phyloP scores from a whole-genome alignment of 176 grass and related monocot species.

The Eragrostis nindensis region DNA sequence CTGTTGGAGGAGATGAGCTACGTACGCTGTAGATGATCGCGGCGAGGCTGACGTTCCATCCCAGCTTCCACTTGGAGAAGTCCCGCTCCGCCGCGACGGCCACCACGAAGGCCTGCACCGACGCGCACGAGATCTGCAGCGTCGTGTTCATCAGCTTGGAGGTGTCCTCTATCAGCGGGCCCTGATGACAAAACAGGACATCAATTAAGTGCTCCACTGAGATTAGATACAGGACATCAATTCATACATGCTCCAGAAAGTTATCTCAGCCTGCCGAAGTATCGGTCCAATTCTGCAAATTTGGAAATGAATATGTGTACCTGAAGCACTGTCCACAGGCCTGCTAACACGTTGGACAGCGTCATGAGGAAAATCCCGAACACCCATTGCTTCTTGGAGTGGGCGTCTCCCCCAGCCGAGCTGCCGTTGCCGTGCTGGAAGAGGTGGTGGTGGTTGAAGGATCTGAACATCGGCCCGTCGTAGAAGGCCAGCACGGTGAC shows the following conservation, averaged over 20 bases:
- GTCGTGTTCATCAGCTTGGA: conserved; percentile 82
- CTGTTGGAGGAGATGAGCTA: not conserved
- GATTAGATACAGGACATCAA: too few species aligned
- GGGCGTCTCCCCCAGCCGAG: not conserved
- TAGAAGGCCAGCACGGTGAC: conserved; percentile 72
- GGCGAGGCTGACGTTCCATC: conserved; percentile 51
- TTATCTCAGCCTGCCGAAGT: not conserved
- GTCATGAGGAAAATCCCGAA: conserved; percentile 65
- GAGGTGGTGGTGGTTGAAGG: conserved; percentile 58
- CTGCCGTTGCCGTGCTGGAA: not conserved
- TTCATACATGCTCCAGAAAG: too few species aligned
- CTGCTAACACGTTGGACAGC: conserved; percentile 49
- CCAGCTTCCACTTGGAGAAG: conserved; percentile 63
- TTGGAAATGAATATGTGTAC: not conserved
- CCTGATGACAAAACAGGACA: conserved; percentile 30
- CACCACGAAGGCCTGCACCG: conserved; percentile 65
- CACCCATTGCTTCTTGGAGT: conserved; percentile 64
- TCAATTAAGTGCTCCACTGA: not conserved
- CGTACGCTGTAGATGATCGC: conserved; percentile 59
- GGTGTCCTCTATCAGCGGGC: conserved; percentile 65
- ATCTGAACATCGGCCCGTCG: conserved; percentile 58
- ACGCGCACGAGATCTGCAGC: conserved; percentile 61
- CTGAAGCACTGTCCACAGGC: conserved; percentile 67
- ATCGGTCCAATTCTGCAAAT: not conserved
- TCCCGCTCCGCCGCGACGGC: conserved; percentile 72